These are phyloP conservation scores for Leccinum pellstonianum DNA, from an alignment of 768 basidiomycete species.

Conservation along the genomic window DNA sequence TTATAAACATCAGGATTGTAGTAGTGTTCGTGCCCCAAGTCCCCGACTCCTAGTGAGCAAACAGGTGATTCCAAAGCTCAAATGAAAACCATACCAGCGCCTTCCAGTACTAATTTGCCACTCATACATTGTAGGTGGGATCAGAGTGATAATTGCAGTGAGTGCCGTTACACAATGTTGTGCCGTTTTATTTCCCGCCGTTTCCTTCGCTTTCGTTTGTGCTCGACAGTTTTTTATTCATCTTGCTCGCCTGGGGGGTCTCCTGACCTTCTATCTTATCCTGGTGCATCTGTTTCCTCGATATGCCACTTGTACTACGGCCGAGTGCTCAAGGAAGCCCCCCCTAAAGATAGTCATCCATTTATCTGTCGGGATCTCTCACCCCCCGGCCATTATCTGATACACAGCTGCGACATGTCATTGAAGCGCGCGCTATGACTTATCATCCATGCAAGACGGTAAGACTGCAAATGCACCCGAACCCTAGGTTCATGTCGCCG, in stretches of 20 bases:
- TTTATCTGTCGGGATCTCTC: constrained; percentile 11
- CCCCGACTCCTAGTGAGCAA: too few species aligned
- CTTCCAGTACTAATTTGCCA: too few species aligned
- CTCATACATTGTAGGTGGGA: too few species aligned
- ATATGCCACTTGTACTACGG: background rate
- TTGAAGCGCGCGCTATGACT: constrained; percentile 3
- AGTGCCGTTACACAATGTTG: background rate
- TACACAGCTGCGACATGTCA: constrained; percentile 4
- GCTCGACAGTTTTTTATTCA: too few species aligned
- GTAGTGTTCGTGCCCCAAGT: too few species aligned
- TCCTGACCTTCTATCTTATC: background rate
- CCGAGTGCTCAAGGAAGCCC: background rate
- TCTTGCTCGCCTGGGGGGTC: background rate
- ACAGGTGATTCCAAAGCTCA: too few species aligned
- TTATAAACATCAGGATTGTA: too few species aligned
- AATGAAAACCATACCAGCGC: too few species aligned
- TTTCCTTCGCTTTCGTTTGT: background rate
- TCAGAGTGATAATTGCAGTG: background rate
- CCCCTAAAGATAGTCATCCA: constrained; percentile 10
- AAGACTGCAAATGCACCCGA: background rate
- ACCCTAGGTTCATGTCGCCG: constrained; percentile 4
- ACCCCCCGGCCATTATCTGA: constrained; percentile 1
- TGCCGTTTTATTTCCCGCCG: background rate
- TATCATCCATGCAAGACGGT: constrained; percentile 3
- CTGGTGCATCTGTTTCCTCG: background rate